phyloP scores from a whole-genome alignment of 768 basidiomycete genomes.

The Jaapia argillacea region DNA sequence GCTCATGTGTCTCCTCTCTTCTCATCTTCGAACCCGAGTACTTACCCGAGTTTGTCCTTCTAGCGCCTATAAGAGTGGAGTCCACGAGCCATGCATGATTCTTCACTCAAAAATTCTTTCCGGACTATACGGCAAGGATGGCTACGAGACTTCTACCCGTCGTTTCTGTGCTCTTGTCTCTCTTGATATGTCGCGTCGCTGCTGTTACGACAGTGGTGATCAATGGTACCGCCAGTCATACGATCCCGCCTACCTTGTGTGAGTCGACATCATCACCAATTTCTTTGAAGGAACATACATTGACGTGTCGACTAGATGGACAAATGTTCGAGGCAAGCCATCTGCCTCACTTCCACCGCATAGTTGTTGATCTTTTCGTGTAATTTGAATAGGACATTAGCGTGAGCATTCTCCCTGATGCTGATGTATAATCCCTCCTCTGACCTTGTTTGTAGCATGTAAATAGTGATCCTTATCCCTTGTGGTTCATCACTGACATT shows the following conservation, averaged over 20 bases:
- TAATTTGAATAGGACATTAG: conserved; percentile 41
- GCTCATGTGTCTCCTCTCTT: neutral
- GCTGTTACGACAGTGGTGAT: conserved; percentile 26
- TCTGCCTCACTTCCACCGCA: neutral
- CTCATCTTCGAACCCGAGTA: neutral
- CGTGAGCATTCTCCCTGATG: conserved; percentile 25
- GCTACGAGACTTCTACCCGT: neutral
- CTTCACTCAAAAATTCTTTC: too few species aligned
- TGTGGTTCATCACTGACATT: neutral
- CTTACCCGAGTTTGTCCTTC: neutral
- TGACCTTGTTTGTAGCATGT: conserved; percentile 16
- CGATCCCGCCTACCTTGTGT: conserved; percentile 45
- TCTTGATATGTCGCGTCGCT: too few species aligned
- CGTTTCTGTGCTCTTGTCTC: neutral
- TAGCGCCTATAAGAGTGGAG: too few species aligned
- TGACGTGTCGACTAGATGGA: conserved; percentile 25
- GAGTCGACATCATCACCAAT: conserved; percentile 11
- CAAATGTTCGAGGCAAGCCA: conserved; percentile 48
- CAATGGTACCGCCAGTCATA: conserved; percentile 36
- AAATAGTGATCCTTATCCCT: conserved; percentile 2
- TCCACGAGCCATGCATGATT: too few species aligned
- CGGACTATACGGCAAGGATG: neutral
- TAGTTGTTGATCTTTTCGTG: neutral
- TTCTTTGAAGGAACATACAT: neutral
- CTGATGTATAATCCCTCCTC: conserved; percentile 18